Percentiles rank a stretch among this genome's conserved stretches.
These are phyloP conservation scores for Lignosus rhinocerotis DNA, from an alignment of 1,284 basidiomycete species.

Conservation along the genomic window DNA sequence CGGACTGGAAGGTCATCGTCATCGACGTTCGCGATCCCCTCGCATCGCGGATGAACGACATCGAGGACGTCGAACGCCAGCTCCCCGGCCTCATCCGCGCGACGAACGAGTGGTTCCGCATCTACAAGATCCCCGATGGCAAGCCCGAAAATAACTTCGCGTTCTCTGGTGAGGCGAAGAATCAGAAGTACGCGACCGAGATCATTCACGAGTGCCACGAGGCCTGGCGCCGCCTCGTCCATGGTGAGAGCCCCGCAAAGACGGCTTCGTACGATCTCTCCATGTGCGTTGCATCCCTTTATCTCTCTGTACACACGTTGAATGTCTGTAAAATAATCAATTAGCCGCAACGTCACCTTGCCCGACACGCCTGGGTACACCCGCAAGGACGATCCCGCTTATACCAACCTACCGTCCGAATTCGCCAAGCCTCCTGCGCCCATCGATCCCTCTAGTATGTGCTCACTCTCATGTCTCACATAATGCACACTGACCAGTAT, in stretches of 20 bases:
- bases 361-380: conserved; percentile 76
- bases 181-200: conserved; percentile 98
- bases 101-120: conserved; percentile 97
- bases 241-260: conserved; percentile 77
- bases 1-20: conserved; percentile 98
- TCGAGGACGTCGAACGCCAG: conserved; percentile 99
- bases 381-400: conserved; percentile 62
- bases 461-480: not conserved
- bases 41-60: conserved; percentile 96
- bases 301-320: not conserved
- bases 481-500: not conserved
- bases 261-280: conserved; percentile 73
- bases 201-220: conserved; percentile 99
- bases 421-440: conserved; percentile 82
- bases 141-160: conserved; percentile 99
- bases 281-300: conserved; percentile 58
- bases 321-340: not conserved
- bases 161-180: conserved; percentile 99
- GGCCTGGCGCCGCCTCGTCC: conserved; percentile 94
- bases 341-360: conserved; percentile 71
- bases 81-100: conserved; percentile 95
- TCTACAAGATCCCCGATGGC: conserved; percentile 98
- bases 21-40: conserved; percentile 97
- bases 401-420: conserved; percentile 74
- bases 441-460: conserved; percentile 85